Evolutionary conservation across 2,329 filamentous ascomycete genomes (phyloP), one percentile per base, ranked within the genome.

Genomic region (Pseudogymnoascus sp.): DNA sequence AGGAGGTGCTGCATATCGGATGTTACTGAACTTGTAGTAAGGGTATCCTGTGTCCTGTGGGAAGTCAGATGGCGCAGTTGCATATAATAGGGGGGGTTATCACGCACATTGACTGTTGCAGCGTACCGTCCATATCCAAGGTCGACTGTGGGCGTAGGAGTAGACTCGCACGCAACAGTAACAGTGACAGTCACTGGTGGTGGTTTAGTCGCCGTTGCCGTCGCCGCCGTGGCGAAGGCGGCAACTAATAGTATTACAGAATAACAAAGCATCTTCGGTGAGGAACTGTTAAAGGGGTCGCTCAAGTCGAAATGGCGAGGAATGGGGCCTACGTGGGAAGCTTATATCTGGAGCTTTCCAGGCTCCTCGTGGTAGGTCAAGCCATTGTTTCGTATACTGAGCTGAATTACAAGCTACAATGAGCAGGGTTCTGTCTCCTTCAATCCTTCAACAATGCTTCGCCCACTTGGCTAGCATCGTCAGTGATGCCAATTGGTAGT

Each of bases 1-100:
- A 2, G 79, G 78, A 21, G 78, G 71, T 7, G 74, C 75, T 1
- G 77, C 79, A 65, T 77, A 81, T 25, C 77, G 72, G 59, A 81
- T 76, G n/a, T 78, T 79, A 61, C 68, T 73, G 69, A 78, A 78
- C 23, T 71, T 70, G 67, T 76, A 78, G 61, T 74, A 76, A 28
- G 25, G 46, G 7, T 53, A 53, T 31, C 46, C 46, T 1, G 46
- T 31, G n/a, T 53, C 14, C 46, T 53, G 23, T 11, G 3, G 14
- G 8, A 53, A 11, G 46, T 53, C 25, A 31, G n/a, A 31, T 31
- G 46, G n/a, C 18, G 4, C 14, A 31, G 4, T 31, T 16, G 18
- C 14, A 31, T 5, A 16, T 2, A 4, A 53, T 31, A 31, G 3
- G 4, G 7, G 7, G 6, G 12, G 4, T 16, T 14, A n/a, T 25